Evolutionary conservation across 805 yeast genomes (phyloP).

Genomic region (Candida succiphila): DNA sequence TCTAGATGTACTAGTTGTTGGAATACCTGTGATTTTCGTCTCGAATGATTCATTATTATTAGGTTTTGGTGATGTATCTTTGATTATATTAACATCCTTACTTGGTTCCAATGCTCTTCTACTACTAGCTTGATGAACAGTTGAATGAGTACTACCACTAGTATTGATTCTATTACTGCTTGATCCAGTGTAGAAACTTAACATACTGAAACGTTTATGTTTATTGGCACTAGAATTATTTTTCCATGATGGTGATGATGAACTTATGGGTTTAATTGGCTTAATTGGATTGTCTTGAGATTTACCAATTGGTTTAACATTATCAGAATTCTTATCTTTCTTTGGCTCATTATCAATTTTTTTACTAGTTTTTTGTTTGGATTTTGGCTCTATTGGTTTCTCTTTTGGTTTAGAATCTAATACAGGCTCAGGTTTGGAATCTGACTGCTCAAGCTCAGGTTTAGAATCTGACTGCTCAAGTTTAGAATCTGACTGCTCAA

Average conservation of each 20-base stretch:
- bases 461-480: neutral
- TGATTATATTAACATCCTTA: slow-evolving; percentile 17
- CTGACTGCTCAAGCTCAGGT: no score
- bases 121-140: neutral
- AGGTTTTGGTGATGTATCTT: slow-evolving; percentile 2
- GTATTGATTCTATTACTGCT: slow-evolving; percentile 3
- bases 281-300: neutral
- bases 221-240: slow-evolving; percentile 10
- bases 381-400: neutral
- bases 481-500: neutral
- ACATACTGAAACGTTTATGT: slow-evolving; percentile 22
- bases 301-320: no score
- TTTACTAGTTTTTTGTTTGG: neutral
- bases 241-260: neutral
- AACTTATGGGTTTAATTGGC: neutral
- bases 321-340: neutral
- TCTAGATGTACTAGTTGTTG: slow-evolving; percentile 15
- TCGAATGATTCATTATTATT: slow-evolving; percentile 2
- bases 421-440: neutral
- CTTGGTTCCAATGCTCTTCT: slow-evolving; percentile 19
- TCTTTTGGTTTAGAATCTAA: neutral
- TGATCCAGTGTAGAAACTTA: slow-evolving; percentile 17
- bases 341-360: no score
- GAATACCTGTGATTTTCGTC: neutral
- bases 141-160: neutral